Evolutionary conservation across 129 eudicot genomes (phyloP), one percentile per base, ranked within the genome.

Genomic region (Erigeron canadensis): DNA sequence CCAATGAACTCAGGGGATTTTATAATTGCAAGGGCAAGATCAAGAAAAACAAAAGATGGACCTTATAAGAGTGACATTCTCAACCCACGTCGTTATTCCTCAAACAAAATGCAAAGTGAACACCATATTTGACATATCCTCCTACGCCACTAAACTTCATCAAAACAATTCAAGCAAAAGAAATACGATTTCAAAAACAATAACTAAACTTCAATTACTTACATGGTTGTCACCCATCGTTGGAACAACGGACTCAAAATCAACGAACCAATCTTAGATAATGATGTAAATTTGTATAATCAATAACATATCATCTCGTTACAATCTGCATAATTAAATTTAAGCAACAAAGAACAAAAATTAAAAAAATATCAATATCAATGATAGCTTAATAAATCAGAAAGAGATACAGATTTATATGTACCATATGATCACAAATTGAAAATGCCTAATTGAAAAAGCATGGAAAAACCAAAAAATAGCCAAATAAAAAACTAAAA

Each of bases 191-290:
- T 16, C 16, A 7, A 19, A 19, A 44, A 61, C 7, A n/a, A 9
- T 51, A 1, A 81, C 80, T 67, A 68, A 75, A 62, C 57, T 46
- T 47, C 56, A 75, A 73, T 68, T 54, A 67, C 98, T 94, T 84
- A 94, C 98, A 82, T 85, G 74, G 71, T 82, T 77, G 60, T 97
- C 98, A 67, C 98, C 98, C 98, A 94, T 94, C 57, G 94, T 96
- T 42, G 98, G 97, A 79, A 94, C 96, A 55, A 94, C 41, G 98
- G 98, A 63, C 89, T 82, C 9, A 94, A 81, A 56, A 94, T 80
- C 81, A 94, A 57, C 15, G 98, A 89, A 34, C 96, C 96, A 84
- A 94, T 40, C 58, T 87, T 94, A 11, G 98, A 94, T 34, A 94
- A 70, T n/a, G n/a, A n/a, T n/a, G n/a, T n/a, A n/a, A n/a, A n/a